Evolutionary conservation across 2,329 filamentous ascomycete species (phyloP).

Genomic region (Nannizzia gypsea): DNA sequence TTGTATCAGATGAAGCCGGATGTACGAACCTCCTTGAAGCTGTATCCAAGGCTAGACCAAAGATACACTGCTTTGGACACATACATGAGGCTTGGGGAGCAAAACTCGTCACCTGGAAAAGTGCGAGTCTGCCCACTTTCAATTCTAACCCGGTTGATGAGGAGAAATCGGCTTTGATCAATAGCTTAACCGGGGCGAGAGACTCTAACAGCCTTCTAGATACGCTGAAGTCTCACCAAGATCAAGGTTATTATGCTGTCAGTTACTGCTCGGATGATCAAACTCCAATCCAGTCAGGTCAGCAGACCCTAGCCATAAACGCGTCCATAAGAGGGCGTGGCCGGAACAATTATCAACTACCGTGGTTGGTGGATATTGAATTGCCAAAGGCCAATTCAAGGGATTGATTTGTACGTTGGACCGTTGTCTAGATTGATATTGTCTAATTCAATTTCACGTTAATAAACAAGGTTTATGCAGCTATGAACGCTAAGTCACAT

Average conservation of each 20-base stretch:
- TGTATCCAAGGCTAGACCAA: conserved; percentile 23
- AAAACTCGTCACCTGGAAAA: conserved; percentile 42
- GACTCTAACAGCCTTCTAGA: not conserved
- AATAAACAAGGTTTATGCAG: not conserved
- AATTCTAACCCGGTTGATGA: conserved; percentile 40
- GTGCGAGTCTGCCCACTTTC: conserved; percentile 24
- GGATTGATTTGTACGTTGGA: not conserved
- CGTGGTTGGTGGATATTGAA: conserved; percentile 44
- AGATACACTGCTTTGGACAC: conserved; percentile 32
- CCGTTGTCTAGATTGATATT: not conserved
- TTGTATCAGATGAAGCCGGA: conserved; percentile 21
- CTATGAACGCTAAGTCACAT: not conserved
- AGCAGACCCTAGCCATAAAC: conserved; percentile 50
- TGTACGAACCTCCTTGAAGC: conserved; percentile 24
- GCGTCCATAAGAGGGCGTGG: conserved; percentile 42
- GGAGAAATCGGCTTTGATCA: conserved; percentile 11
- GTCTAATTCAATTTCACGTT: not conserved
- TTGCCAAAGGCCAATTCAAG: conserved; percentile 21
- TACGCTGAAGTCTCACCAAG: not conserved
- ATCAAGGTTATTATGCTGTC: not conserved
- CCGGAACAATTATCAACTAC: conserved; percentile 36
- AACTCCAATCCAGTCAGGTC: conserved; percentile 20
- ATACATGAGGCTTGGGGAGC: conserved; percentile 46
- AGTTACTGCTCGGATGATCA: not conserved
- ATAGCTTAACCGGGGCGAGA: not conserved